Conservation (phyloP, 148 eudicot species). For the Rheum nobile region DNA sequence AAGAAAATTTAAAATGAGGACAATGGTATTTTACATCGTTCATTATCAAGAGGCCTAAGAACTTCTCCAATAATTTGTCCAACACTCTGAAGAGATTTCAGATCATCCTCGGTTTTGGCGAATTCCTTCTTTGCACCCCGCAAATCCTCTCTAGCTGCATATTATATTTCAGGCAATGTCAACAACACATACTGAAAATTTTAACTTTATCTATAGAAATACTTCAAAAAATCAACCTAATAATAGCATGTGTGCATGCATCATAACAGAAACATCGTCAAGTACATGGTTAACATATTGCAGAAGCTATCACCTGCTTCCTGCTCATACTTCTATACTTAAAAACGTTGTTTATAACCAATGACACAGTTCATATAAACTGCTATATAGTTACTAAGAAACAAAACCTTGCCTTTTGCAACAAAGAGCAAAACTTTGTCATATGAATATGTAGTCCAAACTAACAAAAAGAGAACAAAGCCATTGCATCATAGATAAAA, state of each 20-base stretch:
- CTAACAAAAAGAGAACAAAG: not conserved
- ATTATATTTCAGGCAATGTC: conserved; percentile 4
- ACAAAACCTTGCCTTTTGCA: not conserved
- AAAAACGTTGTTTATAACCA: not conserved
- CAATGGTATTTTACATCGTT: conserved; percentile 46
- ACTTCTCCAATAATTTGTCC: conserved; percentile 99
- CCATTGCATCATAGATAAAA: no score
- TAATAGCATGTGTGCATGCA: not conserved
- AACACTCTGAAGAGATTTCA: conserved; percentile 98
- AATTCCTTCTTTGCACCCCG: conserved; percentile 73
- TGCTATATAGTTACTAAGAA: not conserved
- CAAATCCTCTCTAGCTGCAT: conserved; percentile 61
- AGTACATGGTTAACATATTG: not conserved
- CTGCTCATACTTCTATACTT: not conserved
- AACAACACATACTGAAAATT: not conserved
- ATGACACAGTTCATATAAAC: not conserved
- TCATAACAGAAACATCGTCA: not conserved
- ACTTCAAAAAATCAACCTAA: not conserved
- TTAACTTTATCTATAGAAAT: not conserved
- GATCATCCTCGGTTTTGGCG: conserved; percentile 90
- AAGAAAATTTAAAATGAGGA: not conserved
- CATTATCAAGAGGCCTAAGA: conserved; percentile 92
- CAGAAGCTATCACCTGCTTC: not conserved
- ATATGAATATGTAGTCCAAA: not conserved
- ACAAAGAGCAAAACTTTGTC: not conserved